A percentile compares a stretch with the other conserved stretches of the same genome.
Conservation (phyloP, 2,329 filamentous ascomycete species). For the Fusarium nisikadoi region DNA sequence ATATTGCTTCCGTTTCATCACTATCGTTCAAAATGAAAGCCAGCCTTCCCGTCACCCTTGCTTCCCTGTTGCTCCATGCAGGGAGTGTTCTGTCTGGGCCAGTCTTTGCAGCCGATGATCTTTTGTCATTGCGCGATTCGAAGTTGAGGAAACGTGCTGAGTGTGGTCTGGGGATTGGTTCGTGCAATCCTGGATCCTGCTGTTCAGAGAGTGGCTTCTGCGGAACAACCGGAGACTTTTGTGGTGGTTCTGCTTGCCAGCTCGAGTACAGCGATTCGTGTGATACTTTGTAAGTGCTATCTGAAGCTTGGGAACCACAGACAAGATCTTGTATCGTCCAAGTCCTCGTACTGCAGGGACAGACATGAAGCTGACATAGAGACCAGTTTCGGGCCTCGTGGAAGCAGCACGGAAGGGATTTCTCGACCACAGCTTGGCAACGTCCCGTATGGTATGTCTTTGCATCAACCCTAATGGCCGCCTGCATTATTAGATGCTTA, state of each 20-base stretch:
- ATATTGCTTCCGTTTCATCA: neutral
- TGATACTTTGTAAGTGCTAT: constrained; percentile 54
- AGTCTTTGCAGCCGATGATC: constrained; percentile 13
- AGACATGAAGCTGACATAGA: constrained; percentile 19
- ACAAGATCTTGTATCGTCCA: neutral
- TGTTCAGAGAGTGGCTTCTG: constrained; percentile 54
- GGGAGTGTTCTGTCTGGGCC: constrained; percentile 36
- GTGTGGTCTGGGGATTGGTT: constrained; percentile 51
- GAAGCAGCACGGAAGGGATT: constrained; percentile 47
- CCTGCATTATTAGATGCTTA: constrained; percentile 30
- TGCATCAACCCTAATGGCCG: neutral
- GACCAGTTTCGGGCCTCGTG: constrained; percentile 48
- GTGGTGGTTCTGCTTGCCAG: constrained; percentile 53
- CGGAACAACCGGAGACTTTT: constrained; percentile 50
- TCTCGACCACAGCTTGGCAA: constrained; percentile 47
- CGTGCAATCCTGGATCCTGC: constrained; percentile 48
- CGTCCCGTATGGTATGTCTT: constrained; percentile 52
- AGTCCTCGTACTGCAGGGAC: neutral
- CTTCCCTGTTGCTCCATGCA: constrained; percentile 30
- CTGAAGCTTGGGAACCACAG: neutral
- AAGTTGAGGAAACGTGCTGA: constrained; percentile 38
- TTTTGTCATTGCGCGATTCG: constrained; percentile 24
- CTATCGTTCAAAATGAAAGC: constrained; percentile 32
- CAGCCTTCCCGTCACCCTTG: constrained; percentile 17
- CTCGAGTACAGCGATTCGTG: constrained; percentile 54